Base-by-base conservation (phyloP, 2,329 filamentous ascomycete genomes). In the Canariomyces notabilis region DNA sequence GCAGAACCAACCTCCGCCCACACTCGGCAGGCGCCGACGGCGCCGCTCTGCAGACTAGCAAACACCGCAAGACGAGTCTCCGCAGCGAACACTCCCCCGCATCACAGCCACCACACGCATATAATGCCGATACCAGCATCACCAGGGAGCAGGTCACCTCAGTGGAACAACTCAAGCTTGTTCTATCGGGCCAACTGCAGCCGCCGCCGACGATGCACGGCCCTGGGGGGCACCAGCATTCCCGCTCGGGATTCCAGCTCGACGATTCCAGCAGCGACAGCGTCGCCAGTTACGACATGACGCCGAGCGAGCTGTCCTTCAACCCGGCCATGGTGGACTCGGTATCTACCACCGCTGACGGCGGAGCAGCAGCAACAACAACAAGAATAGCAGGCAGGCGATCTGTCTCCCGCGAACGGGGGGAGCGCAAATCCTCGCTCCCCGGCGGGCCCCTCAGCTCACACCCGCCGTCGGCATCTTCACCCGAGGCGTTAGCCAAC, bases 231-330 rank as follows among this genome's bases (percentile, higher is more conserved):
- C 18, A 39, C 41, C 40, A 23, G 29, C 67, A 65, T 29, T 12
- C 4, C 26, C 8, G 9, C 26, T 11, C 26, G 9, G 26, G 7
- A 4, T 29, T 29, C 22, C 61, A 63, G n/a, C 69, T 72, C 16
- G 72, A 75, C 42, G 78, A 77, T 48, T 71, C 73, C 53, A 76
- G 72, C 44, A 80, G 73, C 58, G 84, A 88, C 44, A 87, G 82
- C 62, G 77, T 88, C 71, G 76, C 84, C 52, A 86, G 82, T 67
- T 85, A 82, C 53, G 83, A 87, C 46, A 75, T 79, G 54, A 77
- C 77, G 36, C 72, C 78, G n/a, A 85, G 82, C 6, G 83, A 87
- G 58, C 66, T 80, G 16, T 84, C 79, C 32, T 82, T 79, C 61
- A 80, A 78, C 57, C 72, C 68, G 57, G 46, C 61, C 57, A 48